A percentile compares a stretch with the other conserved stretches of the same genome.
phyloP scores from a whole-genome alignment of 805 yeast genomes.

The Maudiozyma turicensis region DNA sequence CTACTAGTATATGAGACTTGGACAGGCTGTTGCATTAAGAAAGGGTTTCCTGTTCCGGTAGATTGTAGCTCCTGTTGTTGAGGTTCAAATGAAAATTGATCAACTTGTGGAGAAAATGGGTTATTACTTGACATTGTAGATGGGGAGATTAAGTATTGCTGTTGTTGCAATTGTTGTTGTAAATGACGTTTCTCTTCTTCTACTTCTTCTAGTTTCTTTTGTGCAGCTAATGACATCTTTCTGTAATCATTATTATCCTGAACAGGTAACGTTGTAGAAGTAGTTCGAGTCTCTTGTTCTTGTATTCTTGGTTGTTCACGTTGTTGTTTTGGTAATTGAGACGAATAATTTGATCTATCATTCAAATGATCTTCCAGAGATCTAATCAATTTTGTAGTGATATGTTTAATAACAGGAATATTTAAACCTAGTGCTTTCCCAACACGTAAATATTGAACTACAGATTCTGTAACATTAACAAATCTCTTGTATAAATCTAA shows the following conservation, averaged over 20 bases:
- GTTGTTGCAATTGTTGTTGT: constrained; percentile 26
- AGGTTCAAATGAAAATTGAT: constrained; percentile 22
- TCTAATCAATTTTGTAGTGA: constrained; percentile 84
- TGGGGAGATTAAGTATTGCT: constrained; percentile 23
- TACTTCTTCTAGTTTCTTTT: constrained; percentile 26
- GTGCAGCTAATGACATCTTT: constrained; percentile 6
- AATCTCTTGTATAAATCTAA: constrained; percentile 74
- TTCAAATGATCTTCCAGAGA: constrained; percentile 81
- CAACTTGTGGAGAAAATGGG: constrained; percentile 23
- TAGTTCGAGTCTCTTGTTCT: background rate
- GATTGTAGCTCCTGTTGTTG: constrained; percentile 12
- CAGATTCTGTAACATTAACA: constrained; percentile 77
- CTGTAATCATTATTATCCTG: background rate
- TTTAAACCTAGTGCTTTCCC: constrained; percentile 87
- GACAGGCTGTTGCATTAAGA: constrained; percentile 12
- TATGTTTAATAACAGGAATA: constrained; percentile 94
- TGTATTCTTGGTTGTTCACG: background rate
- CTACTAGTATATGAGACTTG: constrained; percentile 3
- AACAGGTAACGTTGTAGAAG: background rate
- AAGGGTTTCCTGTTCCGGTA: constrained; percentile 16
- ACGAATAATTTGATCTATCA: constrained; percentile 48
- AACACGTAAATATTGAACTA: constrained; percentile 77
- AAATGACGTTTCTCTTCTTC: constrained; percentile 24
- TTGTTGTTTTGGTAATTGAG: background rate
- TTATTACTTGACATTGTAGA: constrained; percentile 20